Conservation (phyloP, 345 rosid species). For the Litchi chinensis region DNA sequence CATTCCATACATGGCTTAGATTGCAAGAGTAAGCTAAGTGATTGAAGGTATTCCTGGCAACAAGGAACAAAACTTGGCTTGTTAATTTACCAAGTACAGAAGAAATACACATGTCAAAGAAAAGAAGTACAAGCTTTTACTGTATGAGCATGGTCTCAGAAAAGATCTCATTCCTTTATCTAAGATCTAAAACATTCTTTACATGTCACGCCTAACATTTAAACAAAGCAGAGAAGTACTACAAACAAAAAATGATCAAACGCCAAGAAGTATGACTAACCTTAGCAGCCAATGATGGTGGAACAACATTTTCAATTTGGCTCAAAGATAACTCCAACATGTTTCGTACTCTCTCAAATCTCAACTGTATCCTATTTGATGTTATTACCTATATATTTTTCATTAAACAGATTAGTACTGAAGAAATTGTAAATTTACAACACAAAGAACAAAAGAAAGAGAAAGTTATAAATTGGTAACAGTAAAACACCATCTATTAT, state of each 20-base stretch:
- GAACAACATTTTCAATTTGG: conserved; percentile 40
- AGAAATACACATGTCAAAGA: not conserved
- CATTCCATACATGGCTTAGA: too few relatives aligned
- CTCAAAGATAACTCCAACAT: conserved; percentile 29
- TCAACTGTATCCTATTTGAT: conserved; percentile 28
- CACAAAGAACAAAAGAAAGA: not conserved
- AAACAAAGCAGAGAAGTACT: too few relatives aligned
- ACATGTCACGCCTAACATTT: too few relatives aligned
- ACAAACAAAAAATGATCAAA: not conserved
- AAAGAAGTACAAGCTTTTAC: not conserved
- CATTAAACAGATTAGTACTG: too few relatives aligned
- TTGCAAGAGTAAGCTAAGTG: too few relatives aligned
- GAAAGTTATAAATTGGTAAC: not conserved
- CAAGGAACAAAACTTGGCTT: too few relatives aligned
- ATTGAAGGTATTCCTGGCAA: too few relatives aligned
- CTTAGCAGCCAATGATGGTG: conserved; percentile 35
- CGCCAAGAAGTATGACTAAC: conserved; percentile 20
- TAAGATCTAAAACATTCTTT: too few relatives aligned
- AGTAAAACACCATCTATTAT: not conserved
- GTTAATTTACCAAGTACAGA: too few relatives aligned
- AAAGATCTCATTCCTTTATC: too few relatives aligned
- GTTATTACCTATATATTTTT: conserved; percentile 30
- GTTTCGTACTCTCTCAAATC: conserved; percentile 32
- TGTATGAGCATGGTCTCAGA: too few relatives aligned
- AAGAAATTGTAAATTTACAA: not conserved